A percentile compares a stretch with the other conserved stretches of the same genome.
Evolutionary conservation across 2,329 filamentous ascomycete genomes (phyloP).

Genomic region (Lasiodiplodia theobromae): DNA sequence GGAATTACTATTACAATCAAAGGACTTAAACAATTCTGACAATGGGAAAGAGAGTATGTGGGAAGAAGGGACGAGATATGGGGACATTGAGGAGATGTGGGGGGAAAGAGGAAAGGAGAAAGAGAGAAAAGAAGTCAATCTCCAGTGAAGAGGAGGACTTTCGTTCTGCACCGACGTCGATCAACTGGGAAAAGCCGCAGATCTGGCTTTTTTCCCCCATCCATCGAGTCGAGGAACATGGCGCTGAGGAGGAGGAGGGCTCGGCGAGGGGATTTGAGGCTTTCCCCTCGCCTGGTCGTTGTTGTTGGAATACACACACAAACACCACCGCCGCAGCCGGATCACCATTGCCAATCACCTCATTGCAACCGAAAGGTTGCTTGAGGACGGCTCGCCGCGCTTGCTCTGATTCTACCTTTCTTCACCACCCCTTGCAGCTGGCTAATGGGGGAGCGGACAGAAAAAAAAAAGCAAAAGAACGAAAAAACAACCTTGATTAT

Average conservation of each 20-base stretch:
- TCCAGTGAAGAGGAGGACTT: neutral
- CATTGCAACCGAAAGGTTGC: neutral
- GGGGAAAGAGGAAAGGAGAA: neutral
- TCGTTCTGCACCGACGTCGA: neutral
- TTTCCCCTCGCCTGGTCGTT: neutral
- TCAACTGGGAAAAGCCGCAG: neutral
- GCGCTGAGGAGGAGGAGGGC: neutral
- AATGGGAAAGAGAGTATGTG: neutral
- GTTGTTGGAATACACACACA: constrained; percentile 12
- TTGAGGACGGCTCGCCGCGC: constrained; percentile 7
- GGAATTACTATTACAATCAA: constrained; percentile 2
- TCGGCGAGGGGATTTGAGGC: neutral
- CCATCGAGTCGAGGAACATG: neutral
- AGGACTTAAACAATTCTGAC: constrained; percentile 14
- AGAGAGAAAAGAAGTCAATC: neutral
- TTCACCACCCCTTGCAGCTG: constrained; percentile 1
- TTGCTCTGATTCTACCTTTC: neutral
- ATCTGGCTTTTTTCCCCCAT: neutral
- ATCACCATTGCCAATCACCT: neutral
- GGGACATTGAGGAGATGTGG: neutral
- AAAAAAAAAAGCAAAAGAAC: neutral
- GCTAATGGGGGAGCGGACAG: neutral
- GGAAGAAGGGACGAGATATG: neutral
- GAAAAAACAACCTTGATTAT: neutral
- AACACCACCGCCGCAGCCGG: neutral